Base-by-base conservation (phyloP, 352 stramenopile species). In the Globisporangium uncinulatum region DNA sequence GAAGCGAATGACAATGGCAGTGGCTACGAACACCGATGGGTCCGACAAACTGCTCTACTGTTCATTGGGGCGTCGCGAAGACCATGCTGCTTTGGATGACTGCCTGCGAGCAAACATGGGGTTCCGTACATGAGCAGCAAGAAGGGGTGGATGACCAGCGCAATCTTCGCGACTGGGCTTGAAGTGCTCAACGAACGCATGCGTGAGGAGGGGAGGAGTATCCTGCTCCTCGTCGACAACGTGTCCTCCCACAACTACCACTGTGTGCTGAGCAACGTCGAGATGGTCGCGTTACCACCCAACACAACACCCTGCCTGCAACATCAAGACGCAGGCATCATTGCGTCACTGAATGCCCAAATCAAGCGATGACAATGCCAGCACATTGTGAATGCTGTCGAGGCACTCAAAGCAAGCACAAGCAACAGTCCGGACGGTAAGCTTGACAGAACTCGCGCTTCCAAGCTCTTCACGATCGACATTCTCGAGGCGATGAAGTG, bases 41-140 rank as follows among this genome's bases (percentile, higher is more conserved):
- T 76, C 62, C 4, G 63, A 76, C 41, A 73, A 68, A 29, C 24
- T 76, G 7, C 67, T 55, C 50, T 52, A 3, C 43, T 76, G 29
- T 71, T 76, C 44, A 69, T 76, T 42, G 70, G 67, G 19, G 73
- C 68, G n/a, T 41, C 67, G 3, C 63, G 67, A 51, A 63, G 71
- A 34, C 67, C 65, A 4, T 45, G 67, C 13, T 65, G 61, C 5
- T 76, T 81, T 44, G 62, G 51, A 1, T 36, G 3, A 2, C 8
- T 64, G 39, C 19, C 64, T 51, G 0, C 50, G 45, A 2, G 3
- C 7, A 52, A 63, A n/a, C 39, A 56, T 0, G 60, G 73, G 24
- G 32, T 69, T n/a, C 63, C 68, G 24, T 82, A 82, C 53, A 45
- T 39, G 1, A 61, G 51, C 57, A 73, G 50, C 34, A 14, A 51